Conservation (phyloP, 2,329 filamentous ascomycete species). For the Chalaropsis thielavioides region DNA sequence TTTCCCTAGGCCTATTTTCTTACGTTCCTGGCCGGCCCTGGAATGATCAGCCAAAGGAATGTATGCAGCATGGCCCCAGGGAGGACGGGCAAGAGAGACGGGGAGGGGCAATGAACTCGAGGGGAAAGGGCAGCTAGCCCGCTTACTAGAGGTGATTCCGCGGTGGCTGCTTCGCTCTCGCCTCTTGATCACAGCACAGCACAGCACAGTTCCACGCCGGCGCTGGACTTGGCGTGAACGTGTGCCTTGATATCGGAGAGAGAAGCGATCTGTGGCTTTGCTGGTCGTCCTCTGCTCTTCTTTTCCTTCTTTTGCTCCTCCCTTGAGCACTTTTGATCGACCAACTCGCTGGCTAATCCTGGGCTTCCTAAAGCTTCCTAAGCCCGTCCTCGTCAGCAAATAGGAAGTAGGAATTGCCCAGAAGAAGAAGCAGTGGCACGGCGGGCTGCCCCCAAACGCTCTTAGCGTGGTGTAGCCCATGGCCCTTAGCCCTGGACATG, state of each 20-base stretch:
- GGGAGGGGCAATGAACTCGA: neutral
- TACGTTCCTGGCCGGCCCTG: neutral
- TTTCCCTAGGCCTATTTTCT: neutral
- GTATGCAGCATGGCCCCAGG: neutral
- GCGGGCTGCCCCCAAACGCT: neutral
- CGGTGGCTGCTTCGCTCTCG: no score
- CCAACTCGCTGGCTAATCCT: neutral
- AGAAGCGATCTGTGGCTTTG: no score
- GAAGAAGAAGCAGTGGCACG: neutral
- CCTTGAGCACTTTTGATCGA: slow-evolving; percentile 1
- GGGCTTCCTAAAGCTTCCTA: neutral
- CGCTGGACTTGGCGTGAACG: neutral
- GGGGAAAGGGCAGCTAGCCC: neutral
- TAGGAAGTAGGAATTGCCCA: neutral
- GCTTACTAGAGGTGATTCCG: neutral
- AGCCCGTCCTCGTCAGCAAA: neutral
- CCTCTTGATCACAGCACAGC: neutral
- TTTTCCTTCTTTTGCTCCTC: neutral
- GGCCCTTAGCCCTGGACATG: neutral
- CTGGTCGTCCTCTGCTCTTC: neutral
- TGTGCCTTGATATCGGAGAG: no score
- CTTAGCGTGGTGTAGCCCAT: neutral
- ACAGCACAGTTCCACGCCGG: neutral
- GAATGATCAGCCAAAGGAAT: slow-evolving; percentile 2
- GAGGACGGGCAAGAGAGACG: no score